Evolutionary conservation across 306 rosid species (phyloP).

Genomic region (Acacia crassicarpa): DNA sequence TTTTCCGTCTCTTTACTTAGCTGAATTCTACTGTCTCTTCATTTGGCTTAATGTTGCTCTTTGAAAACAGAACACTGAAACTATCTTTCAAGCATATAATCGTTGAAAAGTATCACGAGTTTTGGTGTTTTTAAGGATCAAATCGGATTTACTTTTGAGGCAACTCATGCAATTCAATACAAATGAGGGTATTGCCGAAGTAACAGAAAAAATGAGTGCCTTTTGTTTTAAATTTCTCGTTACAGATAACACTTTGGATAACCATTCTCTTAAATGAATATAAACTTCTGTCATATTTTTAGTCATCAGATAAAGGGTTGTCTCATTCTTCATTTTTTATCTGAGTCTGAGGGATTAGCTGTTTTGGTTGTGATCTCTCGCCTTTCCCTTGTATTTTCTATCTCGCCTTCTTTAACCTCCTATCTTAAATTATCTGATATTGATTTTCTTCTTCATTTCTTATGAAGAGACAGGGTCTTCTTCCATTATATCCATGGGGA

Average conservation of each 20-base stretch:
- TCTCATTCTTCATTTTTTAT: constrained; percentile 5
- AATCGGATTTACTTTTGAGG: constrained; percentile 44
- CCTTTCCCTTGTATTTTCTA: constrained; percentile 23
- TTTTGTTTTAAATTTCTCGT: not conserved
- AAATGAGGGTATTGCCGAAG: constrained; percentile 55
- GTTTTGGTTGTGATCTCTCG: constrained; percentile 32
- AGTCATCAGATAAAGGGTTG: not conserved
- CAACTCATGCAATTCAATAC: constrained; percentile 32
- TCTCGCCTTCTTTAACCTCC: constrained; percentile 20
- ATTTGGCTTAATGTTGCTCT: constrained; percentile 6
- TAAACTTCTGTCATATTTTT: constrained; percentile 40
- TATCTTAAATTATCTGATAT: constrained; percentile 3
- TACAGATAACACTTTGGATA: constrained; percentile 21
- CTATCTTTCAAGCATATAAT: not conserved
- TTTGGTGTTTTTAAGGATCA: constrained; percentile 55
- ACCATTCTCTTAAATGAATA: constrained; percentile 43
- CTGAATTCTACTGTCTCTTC: constrained; percentile 9
- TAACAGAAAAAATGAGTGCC: constrained; percentile 48
- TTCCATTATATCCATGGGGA: constrained; percentile 55
- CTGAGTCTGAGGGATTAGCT: constrained; percentile 23
- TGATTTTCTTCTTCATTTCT: constrained; percentile 2
- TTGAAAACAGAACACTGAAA: not conserved
- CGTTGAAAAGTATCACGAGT: constrained; percentile 35
- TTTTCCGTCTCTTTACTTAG: constrained; percentile 19
- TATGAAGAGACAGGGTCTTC: constrained; percentile 36